Evolutionary conservation across 139 green algal genomes (phyloP), one percentile per base, ranked within the genome.

Genomic region (Asterochloris erici): DNA sequence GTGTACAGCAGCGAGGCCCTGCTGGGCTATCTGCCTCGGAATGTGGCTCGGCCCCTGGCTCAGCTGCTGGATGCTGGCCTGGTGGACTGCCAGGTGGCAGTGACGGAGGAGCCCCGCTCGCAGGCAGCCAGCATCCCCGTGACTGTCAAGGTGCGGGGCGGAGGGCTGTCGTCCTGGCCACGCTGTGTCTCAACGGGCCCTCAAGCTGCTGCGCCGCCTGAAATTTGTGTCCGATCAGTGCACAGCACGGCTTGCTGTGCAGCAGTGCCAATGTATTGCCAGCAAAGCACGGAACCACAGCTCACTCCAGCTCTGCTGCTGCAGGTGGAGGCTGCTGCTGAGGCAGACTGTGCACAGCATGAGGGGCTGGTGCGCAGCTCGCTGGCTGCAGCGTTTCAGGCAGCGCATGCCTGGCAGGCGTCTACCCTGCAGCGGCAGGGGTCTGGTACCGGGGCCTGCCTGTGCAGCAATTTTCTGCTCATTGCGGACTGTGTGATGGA

Each of bases 11-110:
- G 77, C 2, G 62, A 81, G 38, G 68, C 66, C 23, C 27, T 69
- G 15, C 29, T 90, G 63, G 91, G 91, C 15, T 88, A 94, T 75
- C 73, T 94, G 73, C 90, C 91, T 24, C 73, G 76, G 13, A 70
- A 62, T 24, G 85, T 94, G 29, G 81, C 90, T 0, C 68, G 73
- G 24, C 79, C 85, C 15, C 81, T 94, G 21, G 83, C 81, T 63
- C 82, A 81, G 19, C 82, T 93, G 73, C 19, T 94, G 19, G 73
- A 81, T 12, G 21, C 14, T 69, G 77, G 28, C 14, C 63, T 81
- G 27, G 70, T 85, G 17, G 60, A 63, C 29, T 74, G n/a, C 29
- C 54, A 74, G 29, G 83, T 68, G n/a, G 76, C 83, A 24, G 79
- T 91, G 12, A 60, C 81, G 69, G 85, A 91, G 24, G 64, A 73